phyloP scores from a whole-genome alignment of 768 basidiomycete genomes.

The Dentipellis sp. region DNA sequence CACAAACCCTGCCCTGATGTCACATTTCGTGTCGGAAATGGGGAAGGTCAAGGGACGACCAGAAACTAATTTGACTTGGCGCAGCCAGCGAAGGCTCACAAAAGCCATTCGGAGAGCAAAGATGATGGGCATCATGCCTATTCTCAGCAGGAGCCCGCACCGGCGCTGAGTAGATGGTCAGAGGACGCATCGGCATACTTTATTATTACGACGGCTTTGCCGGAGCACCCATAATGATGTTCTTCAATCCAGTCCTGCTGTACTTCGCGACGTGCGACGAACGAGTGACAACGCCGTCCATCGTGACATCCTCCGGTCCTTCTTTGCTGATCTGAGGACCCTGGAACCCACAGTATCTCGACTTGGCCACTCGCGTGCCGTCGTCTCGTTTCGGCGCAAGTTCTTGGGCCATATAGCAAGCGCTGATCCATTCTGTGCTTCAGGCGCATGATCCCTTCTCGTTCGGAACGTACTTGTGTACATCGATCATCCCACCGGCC shows the following conservation, averaged over 20 bases:
- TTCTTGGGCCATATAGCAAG: background rate
- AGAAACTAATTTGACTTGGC: slow-evolving; percentile 63
- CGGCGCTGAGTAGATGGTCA: background rate
- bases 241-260: too few relatives aligned
- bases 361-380: background rate
- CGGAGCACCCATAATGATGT: too few relatives aligned
- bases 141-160: slow-evolving; percentile 11
- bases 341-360: background rate
- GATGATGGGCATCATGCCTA: slow-evolving; percentile 83
- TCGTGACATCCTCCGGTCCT: too few relatives aligned
- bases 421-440: background rate
- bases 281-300: too few relatives aligned
- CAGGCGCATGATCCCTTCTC: background rate
- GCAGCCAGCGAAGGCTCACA: slow-evolving; percentile 67
- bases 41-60: slow-evolving; percentile 71
- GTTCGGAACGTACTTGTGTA: background rate
- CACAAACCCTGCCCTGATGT: slow-evolving; percentile 49
- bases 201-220: too few relatives aligned
- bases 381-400: background rate
- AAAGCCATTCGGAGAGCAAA: slow-evolving; percentile 85
- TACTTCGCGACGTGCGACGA: too few relatives aligned
- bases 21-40: slow-evolving; percentile 59
- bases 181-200: background rate
- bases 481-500: too few relatives aligned
- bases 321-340: background rate